A percentile compares a stretch with the other conserved stretches of the same genome.
Conservation (phyloP, 441 rosid genomes). For the Erodium trifolium region DNA sequence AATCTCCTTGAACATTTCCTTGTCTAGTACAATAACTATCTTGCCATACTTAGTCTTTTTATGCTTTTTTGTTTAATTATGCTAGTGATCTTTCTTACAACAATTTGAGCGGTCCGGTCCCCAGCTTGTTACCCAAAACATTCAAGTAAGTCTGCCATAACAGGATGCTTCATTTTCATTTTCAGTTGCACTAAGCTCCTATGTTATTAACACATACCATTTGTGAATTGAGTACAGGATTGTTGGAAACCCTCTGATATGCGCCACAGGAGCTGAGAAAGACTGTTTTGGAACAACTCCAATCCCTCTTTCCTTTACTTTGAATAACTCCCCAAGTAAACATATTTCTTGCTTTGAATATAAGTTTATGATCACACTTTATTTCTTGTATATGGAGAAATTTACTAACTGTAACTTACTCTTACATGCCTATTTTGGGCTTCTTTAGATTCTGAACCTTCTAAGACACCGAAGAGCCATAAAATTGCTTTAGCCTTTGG, state of each 20-base stretch:
- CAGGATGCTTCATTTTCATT: background rate
- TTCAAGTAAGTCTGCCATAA: conserved; percentile 48
- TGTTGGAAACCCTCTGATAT: conserved; percentile 76
- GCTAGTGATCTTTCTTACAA: conserved; percentile 87
- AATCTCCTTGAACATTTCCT: conserved; percentile 29
- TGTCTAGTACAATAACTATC: background rate
- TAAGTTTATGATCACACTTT: background rate
- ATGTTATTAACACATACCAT: background rate
- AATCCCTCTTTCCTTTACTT: conserved; percentile 84
- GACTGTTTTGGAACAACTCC: conserved; percentile 70
- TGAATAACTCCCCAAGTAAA: conserved; percentile 46
- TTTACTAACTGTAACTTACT: no score
- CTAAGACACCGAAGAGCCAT: conserved; percentile 34
- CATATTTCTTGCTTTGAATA: background rate
- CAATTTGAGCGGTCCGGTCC: conserved; percentile 79
- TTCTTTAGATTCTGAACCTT: conserved; percentile 35
- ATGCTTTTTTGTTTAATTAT: no score
- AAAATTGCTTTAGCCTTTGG: conserved; percentile 71
- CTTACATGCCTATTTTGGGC: conserved; percentile 14
- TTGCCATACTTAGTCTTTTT: no score
- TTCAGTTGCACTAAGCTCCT: background rate
- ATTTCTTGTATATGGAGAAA: no score
- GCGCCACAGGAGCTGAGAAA: conserved; percentile 73
- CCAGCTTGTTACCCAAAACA: conserved; percentile 77
- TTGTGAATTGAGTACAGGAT: conserved; percentile 44